Conservation (phyloP, 2,329 filamentous ascomycete genomes). For the Drechmeria coniospora region DNA sequence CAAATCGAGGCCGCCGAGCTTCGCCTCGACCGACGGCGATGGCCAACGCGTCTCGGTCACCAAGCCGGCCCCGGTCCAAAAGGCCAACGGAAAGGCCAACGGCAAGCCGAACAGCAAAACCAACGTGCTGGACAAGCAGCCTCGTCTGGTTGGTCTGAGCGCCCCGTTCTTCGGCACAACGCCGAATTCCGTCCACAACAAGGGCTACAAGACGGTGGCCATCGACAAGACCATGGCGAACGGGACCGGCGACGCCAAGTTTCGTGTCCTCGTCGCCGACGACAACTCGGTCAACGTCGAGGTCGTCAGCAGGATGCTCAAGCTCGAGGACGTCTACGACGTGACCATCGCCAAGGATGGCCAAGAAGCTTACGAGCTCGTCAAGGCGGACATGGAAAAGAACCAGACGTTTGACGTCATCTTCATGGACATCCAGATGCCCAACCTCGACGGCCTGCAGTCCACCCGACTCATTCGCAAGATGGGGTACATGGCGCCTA, state of each 20-base stretch:
- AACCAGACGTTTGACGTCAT: constrained; percentile 68
- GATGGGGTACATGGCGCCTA: constrained; percentile 75
- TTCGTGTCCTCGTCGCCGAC: constrained; percentile 77
- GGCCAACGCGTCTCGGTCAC: constrained; percentile 14
- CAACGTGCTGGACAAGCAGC: constrained; percentile 29
- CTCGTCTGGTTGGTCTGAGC: constrained; percentile 67
- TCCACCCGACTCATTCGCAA: constrained; percentile 72
- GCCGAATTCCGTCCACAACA: constrained; percentile 17
- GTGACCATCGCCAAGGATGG: constrained; percentile 78
- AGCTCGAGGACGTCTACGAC: constrained; percentile 68
- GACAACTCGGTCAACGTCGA: constrained; percentile 44
- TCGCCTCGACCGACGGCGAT: constrained; percentile 26
- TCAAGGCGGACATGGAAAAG: constrained; percentile 66
- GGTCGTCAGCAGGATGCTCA: constrained; percentile 47
- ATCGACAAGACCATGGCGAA: constrained; percentile 49
- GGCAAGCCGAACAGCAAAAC: constrained; percentile 4
- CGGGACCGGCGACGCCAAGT: constrained; percentile 43
- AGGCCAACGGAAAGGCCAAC: constrained; percentile 4
- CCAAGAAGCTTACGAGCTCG: constrained; percentile 74
- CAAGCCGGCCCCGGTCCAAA: too few species aligned
- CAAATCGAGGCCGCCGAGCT: constrained; percentile 32
- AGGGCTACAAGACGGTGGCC: constrained; percentile 47
- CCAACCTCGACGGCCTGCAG: constrained; percentile 77
- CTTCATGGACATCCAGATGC: constrained; percentile 96
- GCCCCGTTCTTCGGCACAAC: constrained; percentile 60